Evolutionary conservation across 1,284 basidiomycete species (phyloP).

Genomic region (Apiotrichum brassicae): DNA sequence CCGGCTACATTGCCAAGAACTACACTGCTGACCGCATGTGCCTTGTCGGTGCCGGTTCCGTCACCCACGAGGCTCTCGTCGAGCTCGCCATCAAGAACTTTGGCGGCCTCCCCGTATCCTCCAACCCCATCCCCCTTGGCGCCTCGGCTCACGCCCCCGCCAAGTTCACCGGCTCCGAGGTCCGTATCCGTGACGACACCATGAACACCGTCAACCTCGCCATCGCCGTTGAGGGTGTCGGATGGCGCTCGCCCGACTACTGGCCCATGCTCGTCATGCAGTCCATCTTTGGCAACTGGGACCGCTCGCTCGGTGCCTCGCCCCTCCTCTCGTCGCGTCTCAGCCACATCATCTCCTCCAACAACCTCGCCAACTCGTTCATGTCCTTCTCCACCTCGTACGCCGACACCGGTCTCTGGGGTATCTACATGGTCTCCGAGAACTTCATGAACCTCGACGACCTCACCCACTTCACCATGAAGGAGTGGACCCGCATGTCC

Average conservation of each 20-base stretch:
- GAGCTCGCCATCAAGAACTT: slow-evolving; percentile 94
- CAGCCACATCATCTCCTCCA: slow-evolving; percentile 81
- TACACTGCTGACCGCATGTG: slow-evolving; percentile 99
- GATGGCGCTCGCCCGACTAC: slow-evolving; percentile 97
- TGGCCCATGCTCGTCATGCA: slow-evolving; percentile 99
- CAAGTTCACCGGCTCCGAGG: slow-evolving; percentile 88
- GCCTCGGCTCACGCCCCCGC: slow-evolving; percentile 65
- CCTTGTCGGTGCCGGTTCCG: slow-evolving; percentile 91
- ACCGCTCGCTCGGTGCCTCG: slow-evolving; percentile 87
- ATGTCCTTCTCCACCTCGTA: slow-evolving; percentile 99
- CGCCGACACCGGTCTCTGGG: slow-evolving; percentile 98
- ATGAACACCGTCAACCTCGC: slow-evolving; percentile 85
- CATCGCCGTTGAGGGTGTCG: slow-evolving; percentile 94
- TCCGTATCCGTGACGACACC: slow-evolving; percentile 90
- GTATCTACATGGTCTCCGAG: slow-evolving; percentile 94
- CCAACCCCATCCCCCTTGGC: slow-evolving; percentile 83
- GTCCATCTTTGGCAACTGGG: slow-evolving; percentile 99
- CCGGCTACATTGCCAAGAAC: slow-evolving; percentile 91
- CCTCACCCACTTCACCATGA: slow-evolving; percentile 85
- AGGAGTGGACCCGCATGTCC: slow-evolving; percentile 96
- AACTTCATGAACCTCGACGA: slow-evolving; percentile 91
- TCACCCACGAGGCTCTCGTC: slow-evolving; percentile 87
- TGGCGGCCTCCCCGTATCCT: slow-evolving; percentile 75
- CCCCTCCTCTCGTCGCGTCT: slow-evolving; percentile 85
- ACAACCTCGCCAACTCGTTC: slow-evolving; percentile 98